Conservation (phyloP, 2,329 filamentous ascomycete species). For the Claviceps quebecensis region DNA sequence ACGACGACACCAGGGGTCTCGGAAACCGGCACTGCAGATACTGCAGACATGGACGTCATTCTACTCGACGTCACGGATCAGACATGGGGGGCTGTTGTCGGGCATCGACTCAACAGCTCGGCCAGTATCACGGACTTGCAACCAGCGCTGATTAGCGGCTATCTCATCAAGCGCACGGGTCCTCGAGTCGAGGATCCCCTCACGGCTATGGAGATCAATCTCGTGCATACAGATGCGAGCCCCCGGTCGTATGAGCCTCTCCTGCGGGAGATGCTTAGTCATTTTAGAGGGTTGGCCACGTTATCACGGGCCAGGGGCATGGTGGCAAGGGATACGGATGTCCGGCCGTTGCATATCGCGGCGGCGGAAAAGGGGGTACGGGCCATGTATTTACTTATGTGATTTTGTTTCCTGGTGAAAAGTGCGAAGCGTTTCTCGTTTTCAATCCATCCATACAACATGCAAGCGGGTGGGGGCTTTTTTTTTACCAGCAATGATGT, state of each 20-base stretch:
- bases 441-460: too few species aligned
- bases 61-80: constrained; percentile 62
- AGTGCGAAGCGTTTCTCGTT: too few species aligned
- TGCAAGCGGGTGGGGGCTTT: too few species aligned
- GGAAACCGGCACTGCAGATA: constrained; percentile 26
- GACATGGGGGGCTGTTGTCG: constrained; percentile 59
- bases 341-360: constrained; percentile 67
- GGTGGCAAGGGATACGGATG: constrained; percentile 42
- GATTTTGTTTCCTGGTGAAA: constrained; percentile 12
- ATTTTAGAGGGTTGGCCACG: constrained; percentile 55
- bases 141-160: constrained; percentile 48
- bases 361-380: constrained; percentile 55
- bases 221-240: constrained; percentile 40
- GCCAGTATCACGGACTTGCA: constrained; percentile 38
- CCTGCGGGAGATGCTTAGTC: constrained; percentile 54
- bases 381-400: constrained; percentile 52
- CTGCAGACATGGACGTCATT: constrained; percentile 40
- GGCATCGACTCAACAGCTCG: constrained; percentile 50
- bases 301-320: constrained; percentile 54
- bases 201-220: constrained; percentile 47
- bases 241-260: constrained; percentile 46
- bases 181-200: constrained; percentile 42
- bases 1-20: constrained; percentile 33
- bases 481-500: too few species aligned
- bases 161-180: constrained; percentile 50